These are phyloP conservation scores for Aspergillus carlsbadensis DNA, from an alignment of 495 filamentous ascomycete genomes.

Conservation along the genomic window DNA sequence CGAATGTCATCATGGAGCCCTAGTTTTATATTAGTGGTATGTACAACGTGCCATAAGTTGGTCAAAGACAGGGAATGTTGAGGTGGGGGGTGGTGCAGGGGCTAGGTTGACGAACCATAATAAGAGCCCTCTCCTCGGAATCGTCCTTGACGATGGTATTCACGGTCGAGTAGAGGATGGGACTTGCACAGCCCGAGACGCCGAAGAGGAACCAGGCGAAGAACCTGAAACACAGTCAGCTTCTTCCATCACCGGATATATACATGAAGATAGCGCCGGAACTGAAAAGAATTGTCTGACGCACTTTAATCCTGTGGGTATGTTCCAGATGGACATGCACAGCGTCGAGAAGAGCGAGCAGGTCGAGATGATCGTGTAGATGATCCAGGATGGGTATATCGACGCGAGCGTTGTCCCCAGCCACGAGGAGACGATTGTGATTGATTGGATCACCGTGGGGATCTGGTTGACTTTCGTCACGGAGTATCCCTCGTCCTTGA, in stretches of 20 bases:
- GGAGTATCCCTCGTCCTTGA: conserved; percentile 46
- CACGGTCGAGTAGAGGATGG: conserved; percentile 46
- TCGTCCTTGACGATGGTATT: conserved; percentile 47
- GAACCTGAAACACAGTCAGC: conserved; percentile 28
- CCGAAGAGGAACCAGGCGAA: conserved; percentile 48
- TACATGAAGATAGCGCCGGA: too few relatives aligned
- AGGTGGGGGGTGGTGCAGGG: not conserved
- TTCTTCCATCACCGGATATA: not conserved
- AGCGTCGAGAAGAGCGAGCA: conserved; percentile 39
- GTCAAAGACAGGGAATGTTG: not conserved
- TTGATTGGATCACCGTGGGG: conserved; percentile 41
- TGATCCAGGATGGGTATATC: conserved; percentile 45
- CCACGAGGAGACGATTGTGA: conserved; percentile 47
- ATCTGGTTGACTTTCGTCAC: conserved; percentile 47
- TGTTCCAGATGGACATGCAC: conserved; percentile 48
- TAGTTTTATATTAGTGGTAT: conserved; percentile 17
- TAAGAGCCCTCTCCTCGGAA: conserved; percentile 46
- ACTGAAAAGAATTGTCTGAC: too few relatives aligned
- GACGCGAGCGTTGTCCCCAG: conserved; percentile 43
- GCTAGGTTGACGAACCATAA: conserved; percentile 35
- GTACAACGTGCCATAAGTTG: too few relatives aligned
- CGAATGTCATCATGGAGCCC: conserved; percentile 52
- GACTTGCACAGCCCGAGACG: conserved; percentile 38
- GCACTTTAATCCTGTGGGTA: conserved; percentile 42
- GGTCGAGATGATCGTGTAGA: conserved; percentile 33